Evolutionary conservation across 23 red algal species (phyloP), one percentile per base, ranked within the genome.

Genomic region (Pyropia haitanensis): DNA sequence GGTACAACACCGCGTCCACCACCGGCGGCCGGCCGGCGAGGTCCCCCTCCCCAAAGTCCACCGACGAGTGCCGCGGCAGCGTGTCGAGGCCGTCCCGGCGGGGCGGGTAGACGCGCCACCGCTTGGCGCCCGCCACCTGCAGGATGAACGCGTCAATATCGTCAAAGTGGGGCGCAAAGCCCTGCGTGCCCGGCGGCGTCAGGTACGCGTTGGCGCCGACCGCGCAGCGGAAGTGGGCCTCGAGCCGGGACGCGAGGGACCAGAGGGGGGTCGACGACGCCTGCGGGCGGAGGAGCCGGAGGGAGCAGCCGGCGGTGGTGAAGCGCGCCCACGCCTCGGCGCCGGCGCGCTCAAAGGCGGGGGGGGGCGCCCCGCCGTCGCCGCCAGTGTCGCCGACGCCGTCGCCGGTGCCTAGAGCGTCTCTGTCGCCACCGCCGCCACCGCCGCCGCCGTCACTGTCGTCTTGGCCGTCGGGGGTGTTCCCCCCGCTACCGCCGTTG

Each of bases 141-240:
- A 73, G 72, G 3, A 88, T 56, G 56, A 88, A 88, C 51, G 83
- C 83, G 44, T 88, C 83, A 25, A 88, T 78, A 51, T 88, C 83
- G 31, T 88, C 83, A 57, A 65, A 88, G 51, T 88, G 83, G 25
- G 83, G 83, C 61, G 83, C 83, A 61, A 88, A 88, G 18, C 83
- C 83, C 63, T 88, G 83, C 16, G 64, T 48, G 1, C 34, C 30
- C 0, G 65, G 23, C 0, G 83, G 83, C n/a, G 83, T 88, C 27
- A 88, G 30, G 32, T 88, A 88, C 21, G 65, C 73, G 58, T 88
- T 88, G 19, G 73, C 83, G 4, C 83, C 83, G 1, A 88, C 73
- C 61, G 70, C 59, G 48, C 72, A 72, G 56, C 72, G 71, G 39
- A 88, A 67, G 64, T 78, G 72, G 5, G 32, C 67, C 65, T 88